These are phyloP conservation scores for Phtheirospermum japonicum DNA, from an alignment of 257 asterid genomes.

Conservation along the genomic window DNA sequence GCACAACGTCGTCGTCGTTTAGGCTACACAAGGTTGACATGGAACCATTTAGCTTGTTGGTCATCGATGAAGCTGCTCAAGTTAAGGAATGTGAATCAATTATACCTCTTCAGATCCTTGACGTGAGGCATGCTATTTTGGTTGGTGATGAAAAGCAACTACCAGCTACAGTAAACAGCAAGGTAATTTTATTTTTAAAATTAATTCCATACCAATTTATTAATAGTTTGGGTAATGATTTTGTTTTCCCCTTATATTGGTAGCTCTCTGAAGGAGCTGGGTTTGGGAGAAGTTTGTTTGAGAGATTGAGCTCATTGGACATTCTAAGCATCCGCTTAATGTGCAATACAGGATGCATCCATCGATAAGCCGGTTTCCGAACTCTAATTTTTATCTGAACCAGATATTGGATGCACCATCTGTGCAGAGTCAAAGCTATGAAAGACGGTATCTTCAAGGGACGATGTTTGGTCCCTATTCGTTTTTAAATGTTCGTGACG, in stretches of 20 bases:
- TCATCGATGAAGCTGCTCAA: slow-evolving; percentile 68
- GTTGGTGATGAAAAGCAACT: slow-evolving; percentile 62
- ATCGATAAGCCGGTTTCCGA: slow-evolving; percentile 50
- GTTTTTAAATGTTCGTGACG: slow-evolving; percentile 46
- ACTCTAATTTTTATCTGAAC: slow-evolving; percentile 39
- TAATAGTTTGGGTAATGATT: not conserved
- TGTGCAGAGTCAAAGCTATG: slow-evolving; percentile 34
- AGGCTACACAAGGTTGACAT: slow-evolving; percentile 32
- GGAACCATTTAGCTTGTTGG: slow-evolving; percentile 42
- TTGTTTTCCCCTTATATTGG: not conserved
- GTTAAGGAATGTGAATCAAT: slow-evolving; percentile 54
- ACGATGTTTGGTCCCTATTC: slow-evolving; percentile 63
- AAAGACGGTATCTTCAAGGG: slow-evolving; percentile 38
- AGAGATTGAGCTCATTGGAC: slow-evolving; percentile 50
- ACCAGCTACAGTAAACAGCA: slow-evolving; percentile 53
- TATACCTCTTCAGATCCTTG: slow-evolving; percentile 51
- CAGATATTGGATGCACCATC: slow-evolving; percentile 44
- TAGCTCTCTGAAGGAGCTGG: slow-evolving; percentile 50
- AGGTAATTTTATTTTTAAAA: slow-evolving; percentile 30
- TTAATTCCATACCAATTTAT: too few species aligned
- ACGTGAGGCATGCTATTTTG: slow-evolving; percentile 43
- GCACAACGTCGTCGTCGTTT: slow-evolving; percentile 51
- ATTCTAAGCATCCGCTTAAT: slow-evolving; percentile 47
- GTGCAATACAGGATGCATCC: slow-evolving; percentile 70
- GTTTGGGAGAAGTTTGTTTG: slow-evolving; percentile 64